Percentiles rank a stretch among this genome's conserved stretches.
phyloP scores from a whole-genome alignment of 2,329 filamentous ascomycete genomes.

The Hypoxylon sp. region DNA sequence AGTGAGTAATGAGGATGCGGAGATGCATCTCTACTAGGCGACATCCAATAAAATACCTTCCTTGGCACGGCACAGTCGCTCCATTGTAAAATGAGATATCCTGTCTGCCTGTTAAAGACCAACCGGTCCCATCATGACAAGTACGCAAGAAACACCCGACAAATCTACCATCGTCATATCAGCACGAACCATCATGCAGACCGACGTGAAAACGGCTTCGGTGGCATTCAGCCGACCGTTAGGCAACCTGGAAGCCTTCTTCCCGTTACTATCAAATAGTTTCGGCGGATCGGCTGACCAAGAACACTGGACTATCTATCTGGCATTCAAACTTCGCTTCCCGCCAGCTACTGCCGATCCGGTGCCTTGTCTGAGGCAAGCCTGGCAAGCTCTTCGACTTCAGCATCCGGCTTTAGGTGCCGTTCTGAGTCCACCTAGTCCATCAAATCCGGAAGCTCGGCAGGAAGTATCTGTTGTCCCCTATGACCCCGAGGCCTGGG shows the following conservation, averaged over 20 bases:
- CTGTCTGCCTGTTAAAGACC: no score
- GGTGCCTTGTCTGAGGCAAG: slow-evolving; percentile 25
- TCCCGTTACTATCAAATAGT: not conserved
- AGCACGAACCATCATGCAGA: not conserved
- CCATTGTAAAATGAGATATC: not conserved
- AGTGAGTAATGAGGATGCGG: not conserved
- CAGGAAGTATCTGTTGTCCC: not conserved
- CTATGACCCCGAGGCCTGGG: slow-evolving; percentile 27
- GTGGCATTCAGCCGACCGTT: slow-evolving; percentile 20
- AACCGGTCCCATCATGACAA: not conserved
- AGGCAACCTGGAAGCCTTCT: not conserved
- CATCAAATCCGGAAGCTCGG: not conserved
- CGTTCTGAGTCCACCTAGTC: slow-evolving; percentile 7
- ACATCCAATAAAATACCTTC: not conserved
- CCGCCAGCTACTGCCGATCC: slow-evolving; percentile 36
- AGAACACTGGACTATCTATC: slow-evolving; percentile 50
- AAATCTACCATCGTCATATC: not conserved
- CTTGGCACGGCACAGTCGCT: not conserved
- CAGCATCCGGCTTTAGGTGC: slow-evolving; percentile 35
- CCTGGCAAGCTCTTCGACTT: slow-evolving; percentile 34
- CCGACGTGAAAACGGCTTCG: not conserved
- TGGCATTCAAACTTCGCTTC: slow-evolving; percentile 29
- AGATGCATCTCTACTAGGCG: not conserved
- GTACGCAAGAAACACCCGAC: not conserved
- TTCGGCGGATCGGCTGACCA: slow-evolving; percentile 15